Percentiles rank a stretch among this genome's conserved stretches.
phyloP scores from a whole-genome alignment of 306 rosid genomes.

The Begonia peltatifolia region DNA sequence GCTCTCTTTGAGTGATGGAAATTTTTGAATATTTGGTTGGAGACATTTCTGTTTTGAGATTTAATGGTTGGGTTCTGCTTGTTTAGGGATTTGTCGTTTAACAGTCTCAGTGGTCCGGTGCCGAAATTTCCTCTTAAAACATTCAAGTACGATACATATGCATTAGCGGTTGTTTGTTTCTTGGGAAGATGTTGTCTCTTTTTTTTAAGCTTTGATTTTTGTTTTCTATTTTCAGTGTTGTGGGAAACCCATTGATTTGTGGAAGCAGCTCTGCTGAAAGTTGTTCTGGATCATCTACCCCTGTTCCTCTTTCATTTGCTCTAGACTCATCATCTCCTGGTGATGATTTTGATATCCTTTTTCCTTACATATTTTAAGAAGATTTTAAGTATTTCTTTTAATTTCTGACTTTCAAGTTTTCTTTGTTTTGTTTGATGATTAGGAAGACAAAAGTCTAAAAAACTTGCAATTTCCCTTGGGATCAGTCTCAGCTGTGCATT shows the following conservation, averaged over 20 bases:
- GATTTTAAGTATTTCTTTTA: background rate
- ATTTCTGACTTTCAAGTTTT: conserved; percentile 1
- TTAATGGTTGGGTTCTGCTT: conserved; percentile 15
- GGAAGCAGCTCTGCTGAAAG: conserved; percentile 53
- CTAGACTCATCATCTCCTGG: conserved; percentile 41
- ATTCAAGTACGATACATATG: conserved; percentile 49
- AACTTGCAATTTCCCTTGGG: conserved; percentile 72
- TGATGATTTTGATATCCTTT: conserved; percentile 4
- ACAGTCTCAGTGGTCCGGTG: conserved; percentile 91
- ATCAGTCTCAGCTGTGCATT: conserved; percentile 51
- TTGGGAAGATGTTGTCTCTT: conserved; percentile 4
- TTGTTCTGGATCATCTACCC: conserved; percentile 57
- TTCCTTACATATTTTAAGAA: background rate
- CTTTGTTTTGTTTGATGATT: background rate
- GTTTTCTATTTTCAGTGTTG: conserved; percentile 34
- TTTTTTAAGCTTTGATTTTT: conserved; percentile 8
- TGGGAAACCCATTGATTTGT: conserved; percentile 84
- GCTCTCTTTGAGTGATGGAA: too few species aligned
- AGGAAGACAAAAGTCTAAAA: conserved; percentile 56
- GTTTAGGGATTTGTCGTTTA: conserved; percentile 90
- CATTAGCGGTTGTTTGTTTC: background rate
- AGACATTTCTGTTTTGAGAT: conserved; percentile 11
- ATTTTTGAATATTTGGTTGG: background rate
- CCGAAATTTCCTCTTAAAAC: conserved; percentile 85
- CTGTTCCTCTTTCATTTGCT: conserved; percentile 45